Base-by-base conservation (phyloP, 164 flowering plant genomes). In the Vitis vinifera region DNA sequence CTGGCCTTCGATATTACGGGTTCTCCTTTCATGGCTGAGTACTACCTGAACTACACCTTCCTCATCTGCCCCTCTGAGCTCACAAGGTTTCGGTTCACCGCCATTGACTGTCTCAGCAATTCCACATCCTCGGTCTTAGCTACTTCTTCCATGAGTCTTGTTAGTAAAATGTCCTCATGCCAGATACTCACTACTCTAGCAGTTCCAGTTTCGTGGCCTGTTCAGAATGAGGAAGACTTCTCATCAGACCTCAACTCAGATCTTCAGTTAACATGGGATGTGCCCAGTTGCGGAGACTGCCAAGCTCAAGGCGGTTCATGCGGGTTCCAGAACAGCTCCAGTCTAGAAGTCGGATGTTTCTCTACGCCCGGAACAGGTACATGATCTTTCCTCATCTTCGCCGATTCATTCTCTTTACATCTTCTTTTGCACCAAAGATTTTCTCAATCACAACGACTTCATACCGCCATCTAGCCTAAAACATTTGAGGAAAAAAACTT, bases 1-100 rank as follows among this genome's bases (percentile, higher is more conserved):
- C 78, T 84, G 0, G 31, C 75, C 9, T 74, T 82, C 9, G 75
- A 77, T 31, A 78, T 82, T 30, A 73, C 86, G 2, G 77, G 76
- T 15, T 78, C 88, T 12, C 81, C 84, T 0, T 82, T 82, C 51
- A 15, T 9, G 0, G 74, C 64, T 0, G 31, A 56, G 9, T 75
- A 61, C 48, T 44, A 60, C 44, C 63, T 62, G 8, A 23, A 67
- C 7, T 80, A 72, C 59, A 66, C 77, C 1, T 72, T 82, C 71
- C 75, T 80, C 48, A 82, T 75, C 60, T 85, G 88, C 80, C 63
- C 84, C 10, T 31, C 12, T 0, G 62, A 71, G 16, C 59, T 52
- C 37, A 19, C 10, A 13, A 44, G 23, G 58, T 74, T 31, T 37
- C 5, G 65, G 4, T 55, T 75, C 11, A 72, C 68, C 12, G 80